phyloP scores from a whole-genome alignment of 73 alveolate genomes.

The Effrenium voratum region DNA sequence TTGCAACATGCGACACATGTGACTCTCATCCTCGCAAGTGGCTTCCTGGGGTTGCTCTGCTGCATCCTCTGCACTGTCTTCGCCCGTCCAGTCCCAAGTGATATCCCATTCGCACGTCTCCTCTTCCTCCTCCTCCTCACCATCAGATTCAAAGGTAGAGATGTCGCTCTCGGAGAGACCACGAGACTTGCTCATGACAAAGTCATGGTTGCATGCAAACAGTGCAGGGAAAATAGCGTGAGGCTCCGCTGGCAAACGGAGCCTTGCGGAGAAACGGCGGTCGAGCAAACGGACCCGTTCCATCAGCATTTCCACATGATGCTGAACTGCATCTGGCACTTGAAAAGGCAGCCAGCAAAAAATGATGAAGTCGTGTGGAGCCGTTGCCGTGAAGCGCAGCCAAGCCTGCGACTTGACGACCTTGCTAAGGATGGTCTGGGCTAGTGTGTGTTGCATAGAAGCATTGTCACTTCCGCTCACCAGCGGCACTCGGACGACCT shows the following conservation, averaged over 20 bases:
- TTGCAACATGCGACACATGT: not conserved
- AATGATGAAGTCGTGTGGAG: constrained; percentile 72
- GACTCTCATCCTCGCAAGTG: not conserved
- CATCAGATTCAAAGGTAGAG: constrained; percentile 47
- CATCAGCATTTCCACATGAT: constrained; percentile 57
- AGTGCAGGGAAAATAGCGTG: constrained; percentile 47
- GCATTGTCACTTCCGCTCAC: constrained; percentile 36
- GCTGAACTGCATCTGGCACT: constrained; percentile 1
- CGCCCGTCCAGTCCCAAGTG: constrained; percentile 81
- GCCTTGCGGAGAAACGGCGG: constrained; percentile 51
- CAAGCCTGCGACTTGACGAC: constrained; percentile 92
- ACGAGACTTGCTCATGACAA: not conserved
- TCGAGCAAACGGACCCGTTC: constrained; percentile 38
- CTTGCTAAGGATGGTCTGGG: constrained; percentile 74
- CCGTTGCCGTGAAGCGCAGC: constrained; percentile 8
- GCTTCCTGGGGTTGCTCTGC: not conserved
- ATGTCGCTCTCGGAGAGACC: constrained; percentile 64
- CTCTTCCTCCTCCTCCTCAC: constrained; percentile 6
- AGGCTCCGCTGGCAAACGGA: constrained; percentile 79
- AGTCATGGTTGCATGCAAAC: constrained; percentile 45
- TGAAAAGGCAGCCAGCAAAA: constrained; percentile 87
- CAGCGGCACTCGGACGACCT: constrained; percentile 94
- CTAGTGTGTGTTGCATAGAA: constrained; percentile 64
- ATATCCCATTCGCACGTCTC: constrained; percentile 82
- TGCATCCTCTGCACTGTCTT: not conserved